Conservation (phyloP, 768 basidiomycete genomes). For the Russula vinacea region DNA sequence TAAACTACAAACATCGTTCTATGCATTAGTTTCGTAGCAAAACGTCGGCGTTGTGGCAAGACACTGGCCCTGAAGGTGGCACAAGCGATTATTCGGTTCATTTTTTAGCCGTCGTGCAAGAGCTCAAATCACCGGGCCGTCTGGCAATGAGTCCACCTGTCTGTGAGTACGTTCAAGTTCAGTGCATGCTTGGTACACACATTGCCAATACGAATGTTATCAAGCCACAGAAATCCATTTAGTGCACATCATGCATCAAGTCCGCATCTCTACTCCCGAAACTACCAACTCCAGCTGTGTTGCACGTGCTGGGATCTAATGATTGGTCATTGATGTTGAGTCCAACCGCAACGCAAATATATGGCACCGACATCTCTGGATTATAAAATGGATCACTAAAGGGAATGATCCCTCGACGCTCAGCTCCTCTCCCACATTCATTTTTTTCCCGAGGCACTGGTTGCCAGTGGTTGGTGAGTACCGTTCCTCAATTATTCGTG, state of each 20-base stretch:
- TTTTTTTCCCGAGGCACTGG: conserved; percentile 13
- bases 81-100: not conserved
- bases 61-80: not conserved
- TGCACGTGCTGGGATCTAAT: not conserved
- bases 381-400: not conserved
- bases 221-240: too few relatives aligned
- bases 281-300: not conserved
- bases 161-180: not conserved
- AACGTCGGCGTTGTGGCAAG: too few relatives aligned
- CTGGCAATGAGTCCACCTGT: not conserved
- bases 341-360: not conserved
- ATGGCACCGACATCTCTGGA: not conserved
- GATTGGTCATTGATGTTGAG: not conserved
- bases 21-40: too few relatives aligned
- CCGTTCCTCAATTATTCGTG: not conserved
- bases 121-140: not conserved
- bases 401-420: not conserved
- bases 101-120: not conserved
- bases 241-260: not conserved
- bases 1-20: not conserved
- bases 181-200: not conserved
- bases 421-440: conserved; percentile 7
- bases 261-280: not conserved
- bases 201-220: too few relatives aligned
- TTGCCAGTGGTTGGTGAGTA: too few relatives aligned